Base-by-base conservation (phyloP, 257 asterid genomes). In the Nicotiana tomentosiformis region DNA sequence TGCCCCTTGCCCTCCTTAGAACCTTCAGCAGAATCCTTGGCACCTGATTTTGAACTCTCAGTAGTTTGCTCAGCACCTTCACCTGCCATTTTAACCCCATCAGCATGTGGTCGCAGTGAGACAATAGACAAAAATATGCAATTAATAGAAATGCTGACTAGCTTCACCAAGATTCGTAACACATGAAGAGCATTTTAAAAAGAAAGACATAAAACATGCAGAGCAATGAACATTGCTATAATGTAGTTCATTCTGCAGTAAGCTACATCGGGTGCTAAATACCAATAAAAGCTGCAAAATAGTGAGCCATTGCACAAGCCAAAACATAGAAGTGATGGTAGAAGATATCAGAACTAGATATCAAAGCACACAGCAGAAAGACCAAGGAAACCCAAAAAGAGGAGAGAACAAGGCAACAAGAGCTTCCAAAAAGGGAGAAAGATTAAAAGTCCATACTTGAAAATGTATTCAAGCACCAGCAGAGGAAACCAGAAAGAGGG, bases 1-100 rank as follows among this genome's bases (percentile, higher is more conserved):
- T 86, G 32, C 57, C 82, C 89, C 43, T 66, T 83, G 51, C 72
- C 82, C 68, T 88, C 90, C 83, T 77, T 85, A 14, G 91, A 77
- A 84, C 83, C 82, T 81, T 84, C 84, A 74, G 18, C 77, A 7
- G 82, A 82, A 57, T 68, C 91, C 43, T 84, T 90, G 70, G 87
- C 61, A 80, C 51, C 84, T 68, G 65, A 20, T 81, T 64, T 55
- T 60, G 82, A 78, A 29, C 11, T 61, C 80, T 46, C 55, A 37
- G 7, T 80, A 29, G 69, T 43, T 83, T 53, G 88, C 70, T 87
- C 77, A 43, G 84, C 85, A 62, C 65, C 82, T 82, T 81, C 77
- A 53, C 86, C 91, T 88, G 91, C 16, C 83, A 87, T 78, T 76
- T 76, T 76, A 76, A 49, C 16, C 79, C 60, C 39, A 10, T 70